These are phyloP conservation scores for Syzygium oleosum DNA, from an alignment of 345 rosid genomes.

Conservation along the genomic window DNA sequence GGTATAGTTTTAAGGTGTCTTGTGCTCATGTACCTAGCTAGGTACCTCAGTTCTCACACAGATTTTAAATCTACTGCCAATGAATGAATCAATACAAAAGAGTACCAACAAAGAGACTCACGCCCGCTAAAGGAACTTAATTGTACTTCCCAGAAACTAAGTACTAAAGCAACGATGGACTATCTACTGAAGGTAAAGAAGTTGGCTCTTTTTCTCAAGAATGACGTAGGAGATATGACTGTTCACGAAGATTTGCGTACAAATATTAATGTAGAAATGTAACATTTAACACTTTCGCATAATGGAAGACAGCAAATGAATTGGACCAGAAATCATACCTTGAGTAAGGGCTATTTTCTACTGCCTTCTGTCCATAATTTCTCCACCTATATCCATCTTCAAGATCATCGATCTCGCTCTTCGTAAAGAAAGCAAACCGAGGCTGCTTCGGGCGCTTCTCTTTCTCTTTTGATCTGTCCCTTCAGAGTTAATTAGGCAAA, in stretches of 20 bases:
- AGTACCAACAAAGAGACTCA: neutral
- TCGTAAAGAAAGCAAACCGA: slow-evolving; percentile 26
- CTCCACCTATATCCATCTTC: slow-evolving; percentile 43
- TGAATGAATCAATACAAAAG: neutral
- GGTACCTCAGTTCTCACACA: no score
- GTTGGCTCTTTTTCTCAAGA: neutral
- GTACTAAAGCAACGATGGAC: neutral
- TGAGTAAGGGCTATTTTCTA: slow-evolving; percentile 27
- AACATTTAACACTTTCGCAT: no score
- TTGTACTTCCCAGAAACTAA: neutral
- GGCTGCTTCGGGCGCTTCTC: slow-evolving; percentile 25
- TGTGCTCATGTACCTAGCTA: no score
- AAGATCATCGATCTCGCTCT: slow-evolving; percentile 27
- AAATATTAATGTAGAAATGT: neutral
- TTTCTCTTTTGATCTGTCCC: slow-evolving; percentile 23
- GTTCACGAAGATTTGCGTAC: neutral
- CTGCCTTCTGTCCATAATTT: slow-evolving; percentile 37
- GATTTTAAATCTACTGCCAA: no score
- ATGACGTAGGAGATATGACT: neutral
- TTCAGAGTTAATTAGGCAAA: neutral
- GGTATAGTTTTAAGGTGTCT: no score
- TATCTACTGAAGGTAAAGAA: neutral
- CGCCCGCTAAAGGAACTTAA: neutral
- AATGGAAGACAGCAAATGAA: neutral
- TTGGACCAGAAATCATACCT: slow-evolving; percentile 4